phyloP scores from a whole-genome alignment of 129 eudicot genomes.

The Artemisia annua region DNA sequence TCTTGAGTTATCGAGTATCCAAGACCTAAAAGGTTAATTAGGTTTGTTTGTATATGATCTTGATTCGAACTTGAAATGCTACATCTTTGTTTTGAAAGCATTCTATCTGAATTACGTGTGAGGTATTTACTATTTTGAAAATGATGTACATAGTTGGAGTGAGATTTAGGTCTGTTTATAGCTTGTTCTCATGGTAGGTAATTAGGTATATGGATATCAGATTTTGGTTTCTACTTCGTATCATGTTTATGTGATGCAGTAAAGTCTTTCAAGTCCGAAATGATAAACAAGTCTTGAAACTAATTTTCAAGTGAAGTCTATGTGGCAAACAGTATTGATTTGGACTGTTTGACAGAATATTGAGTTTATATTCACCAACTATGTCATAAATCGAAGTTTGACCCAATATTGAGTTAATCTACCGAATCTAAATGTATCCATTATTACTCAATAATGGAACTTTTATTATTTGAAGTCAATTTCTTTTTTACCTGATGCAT shows the following conservation, averaged over 20 bases:
- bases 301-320: neutral
- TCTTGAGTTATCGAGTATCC: neutral
- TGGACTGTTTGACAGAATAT: neutral
- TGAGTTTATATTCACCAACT: neutral
- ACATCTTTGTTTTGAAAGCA: conserved; percentile 1
- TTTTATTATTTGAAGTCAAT: neutral
- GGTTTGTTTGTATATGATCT: neutral
- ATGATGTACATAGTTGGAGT: neutral
- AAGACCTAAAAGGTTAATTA: neutral
- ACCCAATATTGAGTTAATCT: neutral
- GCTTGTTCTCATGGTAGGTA: neutral
- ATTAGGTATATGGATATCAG: neutral
- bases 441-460: neutral
- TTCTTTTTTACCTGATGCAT: neutral
- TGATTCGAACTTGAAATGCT: neutral
- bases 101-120: neutral
- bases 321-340: neutral
- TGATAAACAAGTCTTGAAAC: neutral
- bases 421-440: neutral
- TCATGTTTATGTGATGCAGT: neutral
- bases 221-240: neutral
- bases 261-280: neutral
- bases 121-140: neutral
- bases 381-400: conserved; percentile 1
- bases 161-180: neutral